A percentile compares a stretch with the other conserved stretches of the same genome.
These are phyloP conservation scores for Przewalskia tangutica DNA, from an alignment of 257 asterid genomes.

Conservation along the genomic window DNA sequence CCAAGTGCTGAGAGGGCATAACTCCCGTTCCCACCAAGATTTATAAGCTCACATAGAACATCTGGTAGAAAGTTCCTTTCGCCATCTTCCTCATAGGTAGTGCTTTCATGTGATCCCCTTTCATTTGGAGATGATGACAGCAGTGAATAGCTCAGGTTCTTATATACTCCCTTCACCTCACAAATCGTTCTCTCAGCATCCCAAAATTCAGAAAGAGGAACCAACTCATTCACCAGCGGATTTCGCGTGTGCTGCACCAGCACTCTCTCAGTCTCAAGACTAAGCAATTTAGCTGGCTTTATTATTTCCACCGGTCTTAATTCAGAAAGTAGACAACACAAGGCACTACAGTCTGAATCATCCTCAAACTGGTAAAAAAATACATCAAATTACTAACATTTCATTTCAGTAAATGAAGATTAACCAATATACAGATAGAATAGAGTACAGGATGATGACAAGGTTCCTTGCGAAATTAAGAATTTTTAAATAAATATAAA, in stretches of 20 bases:
- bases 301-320: constrained; percentile 89
- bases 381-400: not conserved
- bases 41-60: constrained; percentile 53
- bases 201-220: constrained; percentile 93
- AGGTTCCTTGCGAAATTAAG: not conserved
- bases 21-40: constrained; percentile 65
- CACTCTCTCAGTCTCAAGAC: constrained; percentile 75
- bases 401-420: not conserved
- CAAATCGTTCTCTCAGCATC: constrained; percentile 67
- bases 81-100: constrained; percentile 24
- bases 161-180: constrained; percentile 50
- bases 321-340: constrained; percentile 70
- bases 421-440: not conserved
- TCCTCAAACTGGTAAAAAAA: constrained; percentile 63
- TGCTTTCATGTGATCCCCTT: constrained; percentile 15
- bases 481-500: not conserved
- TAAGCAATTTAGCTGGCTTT: constrained; percentile 84
- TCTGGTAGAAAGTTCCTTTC: constrained; percentile 43
- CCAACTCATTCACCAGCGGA: constrained; percentile 75
- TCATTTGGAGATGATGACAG: constrained; percentile 24
- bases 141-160: constrained; percentile 29
- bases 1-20: constrained; percentile 95
- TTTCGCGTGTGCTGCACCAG: constrained; percentile 65
- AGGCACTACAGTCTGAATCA: constrained; percentile 83
- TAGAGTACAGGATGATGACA: not conserved